Base-by-base conservation (phyloP, 1,284 basidiomycete species). In the Ganoderma lucidum region DNA sequence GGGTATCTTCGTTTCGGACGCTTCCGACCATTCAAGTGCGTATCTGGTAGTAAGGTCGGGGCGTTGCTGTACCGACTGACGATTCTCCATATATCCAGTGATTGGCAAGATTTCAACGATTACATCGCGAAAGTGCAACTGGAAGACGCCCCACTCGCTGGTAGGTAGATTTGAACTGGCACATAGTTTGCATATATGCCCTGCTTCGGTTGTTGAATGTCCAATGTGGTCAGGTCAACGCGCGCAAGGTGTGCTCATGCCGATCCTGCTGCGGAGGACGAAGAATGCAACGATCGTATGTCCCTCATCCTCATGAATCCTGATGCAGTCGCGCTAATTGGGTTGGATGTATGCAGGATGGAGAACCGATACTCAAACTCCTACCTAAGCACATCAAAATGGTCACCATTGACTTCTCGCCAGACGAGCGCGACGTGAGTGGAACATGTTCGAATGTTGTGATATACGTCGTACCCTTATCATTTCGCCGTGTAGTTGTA, bases 1-100 rank as follows among this genome's bases (percentile, higher is more conserved):
- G 89, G 89, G 30, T 83, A 90, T 35, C 79, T 92, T 37, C 86
- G 91, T 4, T 92, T 91, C 74, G 88, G 90, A 1, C 84, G 83
- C 19, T 90, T 91, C 77, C 79, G 87, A 1, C 91, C 91, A 0
- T 93, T 86, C 84, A 91, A 92, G 78, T 78, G 28, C 17, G 78
- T 74, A 9, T 28, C 0, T 23, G 4, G 32, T 66, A 12, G 19
- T 32, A 15, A 45, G 45, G 28, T 56, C 17, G n/a, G 10, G 10
- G 48, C 28, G n/a, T n/a, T 14, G 8, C 30, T 6, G 55, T 32
- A 15, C 37, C 14, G n/a, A 59, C 28, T 4, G 4, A 3, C 14
- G 10, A 12, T 59, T 23, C 35, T 42, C 62, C 23, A 65, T 30
- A 10, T 30, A 2, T 42, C 3, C 58, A 80, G 78, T 74, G 89